Conservation (phyloP, 768 basidiomycete species). For the Tulasnella sp. region DNA sequence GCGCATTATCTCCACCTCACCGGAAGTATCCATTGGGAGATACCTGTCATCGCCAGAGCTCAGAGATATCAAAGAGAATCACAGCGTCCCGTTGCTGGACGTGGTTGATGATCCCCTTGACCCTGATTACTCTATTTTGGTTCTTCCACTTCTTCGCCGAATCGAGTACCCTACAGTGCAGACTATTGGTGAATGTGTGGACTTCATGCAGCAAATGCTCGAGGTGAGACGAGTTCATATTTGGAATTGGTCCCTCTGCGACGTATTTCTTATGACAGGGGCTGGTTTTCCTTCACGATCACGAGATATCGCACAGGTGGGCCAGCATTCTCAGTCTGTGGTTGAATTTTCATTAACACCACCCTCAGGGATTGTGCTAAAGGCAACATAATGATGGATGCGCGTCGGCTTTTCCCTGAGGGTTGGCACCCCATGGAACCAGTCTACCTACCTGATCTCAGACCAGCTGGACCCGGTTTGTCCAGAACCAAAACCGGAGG, state of each 20-base stretch:
- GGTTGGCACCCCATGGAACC: conserved; percentile 9
- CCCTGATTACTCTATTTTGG: background rate
- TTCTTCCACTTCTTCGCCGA: background rate
- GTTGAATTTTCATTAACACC: background rate
- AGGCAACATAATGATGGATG: conserved; percentile 16
- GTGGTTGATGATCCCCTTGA: background rate
- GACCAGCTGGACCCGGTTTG: background rate
- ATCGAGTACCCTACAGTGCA: background rate
- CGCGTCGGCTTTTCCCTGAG: background rate
- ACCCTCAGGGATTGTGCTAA: conserved; percentile 14
- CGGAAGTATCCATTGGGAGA: background rate
- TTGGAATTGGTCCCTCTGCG: background rate
- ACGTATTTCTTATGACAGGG: background rate
- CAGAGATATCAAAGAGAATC: background rate
- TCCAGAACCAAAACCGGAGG: background rate
- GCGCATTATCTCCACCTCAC: background rate
- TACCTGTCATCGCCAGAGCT: conserved; percentile 3
- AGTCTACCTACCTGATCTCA: background rate
- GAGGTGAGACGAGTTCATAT: background rate
- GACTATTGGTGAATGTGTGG: background rate
- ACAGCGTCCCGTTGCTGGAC: background rate
- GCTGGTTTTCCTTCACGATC: conserved; percentile 12
- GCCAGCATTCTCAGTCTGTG: background rate
- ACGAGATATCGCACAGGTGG: conserved; percentile 7
- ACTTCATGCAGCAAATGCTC: background rate